Percentiles rank a stretch among this genome's conserved stretches.
Evolutionary conservation across 371 early-diverging fungal species (phyloP).

Genomic region (Cokeromyces recurvatus): DNA sequence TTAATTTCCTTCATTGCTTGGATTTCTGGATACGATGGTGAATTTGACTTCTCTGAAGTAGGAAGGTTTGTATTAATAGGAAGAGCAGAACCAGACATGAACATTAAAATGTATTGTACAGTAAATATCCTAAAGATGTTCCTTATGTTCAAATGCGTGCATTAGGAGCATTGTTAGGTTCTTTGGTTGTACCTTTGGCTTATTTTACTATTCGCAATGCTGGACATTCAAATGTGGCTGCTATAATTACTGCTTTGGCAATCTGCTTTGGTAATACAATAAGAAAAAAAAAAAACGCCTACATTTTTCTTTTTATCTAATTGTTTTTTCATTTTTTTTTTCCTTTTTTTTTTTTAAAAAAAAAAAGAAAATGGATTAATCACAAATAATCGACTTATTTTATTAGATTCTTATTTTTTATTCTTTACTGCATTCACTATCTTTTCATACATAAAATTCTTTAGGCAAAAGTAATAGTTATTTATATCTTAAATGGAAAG

Average conservation of each 20-base stretch:
- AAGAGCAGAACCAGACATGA: not conserved
- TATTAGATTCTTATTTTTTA: slow-evolving; percentile 86
- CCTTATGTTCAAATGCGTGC: slow-evolving; percentile 86
- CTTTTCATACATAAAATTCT: slow-evolving; percentile 78
- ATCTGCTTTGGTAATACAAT: slow-evolving; percentile 60
- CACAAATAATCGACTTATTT: slow-evolving; percentile 85
- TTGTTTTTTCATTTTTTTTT: slow-evolving; percentile 2
- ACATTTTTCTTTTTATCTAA: not conserved
- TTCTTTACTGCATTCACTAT: slow-evolving; percentile 75
- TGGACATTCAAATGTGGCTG: slow-evolving; percentile 65
- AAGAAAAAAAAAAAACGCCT: not conserved
- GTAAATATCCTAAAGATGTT: slow-evolving; percentile 50
- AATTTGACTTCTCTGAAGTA: slow-evolving; percentile 83
- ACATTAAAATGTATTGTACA: not conserved
- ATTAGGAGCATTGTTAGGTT: slow-evolving; percentile 69
- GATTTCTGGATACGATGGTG: slow-evolving; percentile 80
- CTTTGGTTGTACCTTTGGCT: slow-evolving; percentile 72
- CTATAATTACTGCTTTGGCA: slow-evolving; percentile 65
- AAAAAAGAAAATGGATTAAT: slow-evolving; percentile 88
- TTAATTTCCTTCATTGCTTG: slow-evolving; percentile 78
- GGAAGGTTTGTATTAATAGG: slow-evolving; percentile 56
- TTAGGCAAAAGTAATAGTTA: slow-evolving; percentile 41
- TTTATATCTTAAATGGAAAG: not conserved
- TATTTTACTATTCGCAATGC: slow-evolving; percentile 77
- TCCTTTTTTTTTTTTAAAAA: slow-evolving; percentile 3